Percentiles rank a stretch among this genome's conserved stretches.
These are phyloP conservation scores for Gnetum montanum DNA, from an alignment of 75 land plant genomes.

Conservation along the genomic window DNA sequence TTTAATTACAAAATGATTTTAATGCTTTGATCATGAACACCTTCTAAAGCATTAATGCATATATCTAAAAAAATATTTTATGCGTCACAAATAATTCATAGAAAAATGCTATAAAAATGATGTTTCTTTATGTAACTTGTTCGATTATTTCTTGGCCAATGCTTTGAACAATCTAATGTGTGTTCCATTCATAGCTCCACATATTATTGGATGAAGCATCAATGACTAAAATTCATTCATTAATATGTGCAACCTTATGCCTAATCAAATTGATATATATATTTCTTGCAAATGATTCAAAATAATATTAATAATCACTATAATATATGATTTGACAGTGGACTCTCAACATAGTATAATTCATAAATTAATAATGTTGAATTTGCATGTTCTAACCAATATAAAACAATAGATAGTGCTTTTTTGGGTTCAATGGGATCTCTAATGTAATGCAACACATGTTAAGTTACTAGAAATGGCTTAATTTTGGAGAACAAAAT, in stretches of 20 bases:
- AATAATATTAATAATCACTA: constrained; percentile 11
- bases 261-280: not conserved
- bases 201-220: not conserved
- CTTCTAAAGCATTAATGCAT: constrained; percentile 10
- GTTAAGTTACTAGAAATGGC: not conserved
- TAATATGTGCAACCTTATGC: not conserved
- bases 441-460: not conserved
- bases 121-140: not conserved
- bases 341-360: constrained; percentile 6
- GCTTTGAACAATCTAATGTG: not conserved
- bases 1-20: not conserved
- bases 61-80: constrained; percentile 21
- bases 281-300: not conserved
- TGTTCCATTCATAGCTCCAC: not conserved
- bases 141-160: not conserved
- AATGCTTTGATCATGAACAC: constrained; percentile 11
- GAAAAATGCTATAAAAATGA: constrained; percentile 8
- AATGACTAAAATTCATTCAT: not conserved
- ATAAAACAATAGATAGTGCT: not conserved
- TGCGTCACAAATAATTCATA: constrained; percentile 17
- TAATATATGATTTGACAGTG: constrained; percentile 13
- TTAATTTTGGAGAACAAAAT: not conserved
- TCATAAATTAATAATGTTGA: not conserved
- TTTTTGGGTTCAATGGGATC: not conserved
- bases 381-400: not conserved